Percentiles rank a stretch among this genome's conserved stretches.
phyloP scores from a whole-genome alignment of 2,329 filamentous ascomycete species.

The Xylaria sp. region DNA sequence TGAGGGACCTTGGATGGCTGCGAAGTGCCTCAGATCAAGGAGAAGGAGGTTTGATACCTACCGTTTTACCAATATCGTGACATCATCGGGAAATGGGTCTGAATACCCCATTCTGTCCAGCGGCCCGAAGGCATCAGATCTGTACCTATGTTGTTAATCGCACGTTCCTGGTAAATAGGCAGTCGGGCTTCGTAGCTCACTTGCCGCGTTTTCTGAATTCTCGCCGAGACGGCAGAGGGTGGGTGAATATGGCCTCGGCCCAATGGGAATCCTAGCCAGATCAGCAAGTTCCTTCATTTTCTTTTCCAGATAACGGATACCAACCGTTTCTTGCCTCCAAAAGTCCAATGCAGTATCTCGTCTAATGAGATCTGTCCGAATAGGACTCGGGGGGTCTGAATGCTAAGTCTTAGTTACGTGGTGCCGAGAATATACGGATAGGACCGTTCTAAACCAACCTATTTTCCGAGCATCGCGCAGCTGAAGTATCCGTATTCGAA shows the following conservation, averaged over 20 bases:
- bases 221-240: conserved; percentile 58
- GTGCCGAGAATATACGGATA: conserved; percentile 26
- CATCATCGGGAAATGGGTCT: conserved; percentile 50
- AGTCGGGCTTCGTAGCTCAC: conserved; percentile 37
- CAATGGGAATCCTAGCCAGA: conserved; percentile 57
- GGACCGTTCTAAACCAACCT: conserved; percentile 44
- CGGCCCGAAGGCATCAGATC: conserved; percentile 37
- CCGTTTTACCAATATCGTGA: conserved; percentile 61
- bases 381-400: conserved; percentile 37
- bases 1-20: too few relatives aligned
- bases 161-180: not conserved
- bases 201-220: conserved; percentile 50
- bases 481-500: conserved; percentile 55
- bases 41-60: conserved; percentile 39
- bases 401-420: conserved; percentile 10
- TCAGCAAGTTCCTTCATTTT: conserved; percentile 23
- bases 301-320: conserved; percentile 12
- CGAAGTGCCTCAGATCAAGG: not conserved
- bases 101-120: conserved; percentile 49
- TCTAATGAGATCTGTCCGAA: conserved; percentile 36
- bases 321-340: conserved; percentile 39
- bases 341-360: conserved; percentile 37
- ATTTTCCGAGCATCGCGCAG: conserved; percentile 61
- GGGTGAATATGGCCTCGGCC: conserved; percentile 65
- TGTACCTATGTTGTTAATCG: conserved; percentile 15